A percentile compares a stretch with the other conserved stretches of the same genome.
These are phyloP conservation scores for Agrocybe pediades DNA, from an alignment of 768 basidiomycete species.

Conservation along the genomic window DNA sequence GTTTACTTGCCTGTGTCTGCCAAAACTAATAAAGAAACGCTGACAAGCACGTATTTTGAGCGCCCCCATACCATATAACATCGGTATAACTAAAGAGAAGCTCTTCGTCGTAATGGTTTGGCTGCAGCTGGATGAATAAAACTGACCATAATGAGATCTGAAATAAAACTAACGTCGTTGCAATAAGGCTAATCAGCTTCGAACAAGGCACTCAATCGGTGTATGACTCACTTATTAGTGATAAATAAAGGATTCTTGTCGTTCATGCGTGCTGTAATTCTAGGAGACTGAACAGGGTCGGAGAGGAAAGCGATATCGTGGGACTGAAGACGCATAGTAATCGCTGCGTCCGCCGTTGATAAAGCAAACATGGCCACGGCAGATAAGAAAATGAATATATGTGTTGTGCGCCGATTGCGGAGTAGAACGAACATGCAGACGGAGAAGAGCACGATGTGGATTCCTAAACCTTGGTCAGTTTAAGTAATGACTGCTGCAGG, in stretches of 20 bases:
- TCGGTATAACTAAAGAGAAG: conserved; percentile 5
- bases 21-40: conserved; percentile 12
- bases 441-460: conserved; percentile 9
- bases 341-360: conserved; percentile 9
- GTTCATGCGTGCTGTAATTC: not conserved
- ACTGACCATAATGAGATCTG: conserved; percentile 12
- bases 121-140: not conserved
- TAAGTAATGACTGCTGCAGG: not conserved
- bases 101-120: not conserved
- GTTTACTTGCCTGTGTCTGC: conserved; percentile 14
- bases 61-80: conserved; percentile 21
- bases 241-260: conserved; percentile 7
- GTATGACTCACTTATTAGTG: conserved; percentile 9
- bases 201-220: not conserved
- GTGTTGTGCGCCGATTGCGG: not conserved
- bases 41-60: conserved; percentile 12
- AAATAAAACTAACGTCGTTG: conserved; percentile 7
- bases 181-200: not conserved
- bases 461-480: not conserved
- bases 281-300: not conserved
- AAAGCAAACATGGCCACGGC: conserved; percentile 9
- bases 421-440: conserved; percentile 10
- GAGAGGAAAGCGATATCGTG: conserved; percentile 6
- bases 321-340: conserved; percentile 3
- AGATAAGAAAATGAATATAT: conserved; percentile 7